Evolutionary conservation across 2,329 filamentous ascomycete genomes (phyloP), one percentile per base, ranked within the genome.

Genomic region (Fonsecaea erecta): DNA sequence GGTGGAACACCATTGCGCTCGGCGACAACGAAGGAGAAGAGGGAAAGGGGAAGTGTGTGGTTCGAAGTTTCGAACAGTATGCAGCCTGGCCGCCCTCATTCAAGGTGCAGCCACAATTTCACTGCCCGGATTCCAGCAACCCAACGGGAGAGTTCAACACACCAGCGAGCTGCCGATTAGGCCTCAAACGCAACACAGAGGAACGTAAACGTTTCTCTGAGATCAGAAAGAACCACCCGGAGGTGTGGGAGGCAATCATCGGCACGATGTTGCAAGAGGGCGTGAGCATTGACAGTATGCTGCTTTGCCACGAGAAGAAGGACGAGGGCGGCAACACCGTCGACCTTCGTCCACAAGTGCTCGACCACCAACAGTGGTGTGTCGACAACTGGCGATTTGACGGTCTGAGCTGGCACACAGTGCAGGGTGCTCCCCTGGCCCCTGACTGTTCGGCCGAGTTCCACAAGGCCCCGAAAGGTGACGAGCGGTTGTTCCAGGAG

Each of bases 261-360:
- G 48, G 59, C 46, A 61, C 59, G 26, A 61, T 61, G 48, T 24
- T 61, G 21, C 59, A 61, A 61, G 59, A 53, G 52, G 48, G 48
- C 8, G 59, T 61, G 21, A 40, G 46, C 4, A 30, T 48, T 35
- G 59, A 61, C 28, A 61, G 24, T 32, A 37, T 61, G 24, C 48
- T 61, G 12, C 30, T 54, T 16, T 30, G 43, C 32, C 32, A 61
- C 35, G 32, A 35, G 32, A 18, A 3, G 28, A 11, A 32, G n/a
- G 52, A 54, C 16, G 43, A 48, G 43, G 12, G 24, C 3, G 18
- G 43, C 18, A 52, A 48, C 16, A 40, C 30, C 40, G 26, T 30
- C 26, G 58, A 28, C 14, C 32, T 57, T 8, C 54, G 54, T 16
- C 26, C 28, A 57, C 34, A 34, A 34, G 58, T 60, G 28, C 58